Percentiles rank a stretch among this genome's conserved stretches.
Evolutionary conservation across 2,329 filamentous ascomycete genomes (phyloP).

Genomic region (Xylariaceae sp.): DNA sequence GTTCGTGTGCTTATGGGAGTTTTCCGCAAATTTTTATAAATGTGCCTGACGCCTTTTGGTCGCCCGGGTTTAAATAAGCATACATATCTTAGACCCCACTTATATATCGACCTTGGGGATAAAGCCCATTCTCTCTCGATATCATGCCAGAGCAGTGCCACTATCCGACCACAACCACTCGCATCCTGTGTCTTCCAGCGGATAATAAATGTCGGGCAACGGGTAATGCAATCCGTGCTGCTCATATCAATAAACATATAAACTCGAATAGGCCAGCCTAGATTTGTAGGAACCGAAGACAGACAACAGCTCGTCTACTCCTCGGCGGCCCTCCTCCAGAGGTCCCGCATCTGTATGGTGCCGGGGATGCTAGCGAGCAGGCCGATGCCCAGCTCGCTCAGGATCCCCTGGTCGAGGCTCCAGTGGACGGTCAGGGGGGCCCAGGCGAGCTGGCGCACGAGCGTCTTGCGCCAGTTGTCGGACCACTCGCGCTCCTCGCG

Average conservation of each 20-base stretch:
- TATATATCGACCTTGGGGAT: too few relatives aligned
- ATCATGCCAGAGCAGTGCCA: too few relatives aligned
- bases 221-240: background rate
- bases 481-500: constrained; percentile 45
- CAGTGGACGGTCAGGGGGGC: constrained; percentile 84
- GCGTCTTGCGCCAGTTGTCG: constrained; percentile 63
- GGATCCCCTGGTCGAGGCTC: constrained; percentile 68
- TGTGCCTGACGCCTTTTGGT: background rate
- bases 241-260: background rate
- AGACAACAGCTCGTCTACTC: constrained; percentile 17
- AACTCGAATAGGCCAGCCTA: background rate
- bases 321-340: constrained; percentile 38
- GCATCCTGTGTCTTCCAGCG: too few relatives aligned
- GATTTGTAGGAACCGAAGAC: background rate
- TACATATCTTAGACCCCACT: background rate
- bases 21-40: background rate
- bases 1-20: background rate
- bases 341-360: constrained; percentile 35
- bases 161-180: too few relatives aligned
- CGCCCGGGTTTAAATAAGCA: background rate
- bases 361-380: constrained; percentile 53
- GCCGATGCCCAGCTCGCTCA: constrained; percentile 62
- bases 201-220: background rate
- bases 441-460: constrained; percentile 74
- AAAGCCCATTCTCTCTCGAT: too few relatives aligned